Conservation (phyloP, 2,329 filamentous ascomycete species). For the Cylindrodendrum hubeiense region DNA sequence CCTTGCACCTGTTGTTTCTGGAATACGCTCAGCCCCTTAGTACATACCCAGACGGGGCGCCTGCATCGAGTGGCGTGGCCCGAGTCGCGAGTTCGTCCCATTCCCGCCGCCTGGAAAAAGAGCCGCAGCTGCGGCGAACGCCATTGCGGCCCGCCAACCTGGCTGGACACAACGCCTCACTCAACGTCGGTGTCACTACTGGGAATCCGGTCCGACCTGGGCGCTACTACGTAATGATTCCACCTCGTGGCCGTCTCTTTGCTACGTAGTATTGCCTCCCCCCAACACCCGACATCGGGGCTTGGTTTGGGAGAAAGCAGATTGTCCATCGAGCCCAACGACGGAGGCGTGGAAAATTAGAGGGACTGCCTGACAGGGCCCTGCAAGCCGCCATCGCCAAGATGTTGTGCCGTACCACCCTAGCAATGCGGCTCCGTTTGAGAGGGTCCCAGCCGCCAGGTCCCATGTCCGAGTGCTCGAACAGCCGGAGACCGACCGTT, state of each 20-base stretch:
- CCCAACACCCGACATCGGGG: conserved; percentile 7
- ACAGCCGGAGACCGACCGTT: conserved; percentile 32
- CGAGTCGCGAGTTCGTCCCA: conserved; percentile 28
- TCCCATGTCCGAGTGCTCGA: conserved; percentile 24
- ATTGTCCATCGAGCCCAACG: neutral
- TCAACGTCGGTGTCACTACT: neutral
- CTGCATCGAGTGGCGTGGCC: conserved; percentile 23
- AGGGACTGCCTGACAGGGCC: neutral
- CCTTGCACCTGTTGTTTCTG: conserved; percentile 31
- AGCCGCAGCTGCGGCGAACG: conserved; percentile 23
- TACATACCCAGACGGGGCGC: neutral
- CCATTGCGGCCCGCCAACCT: conserved; percentile 4
- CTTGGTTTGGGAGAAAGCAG: neutral
- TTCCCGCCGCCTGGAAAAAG: conserved; percentile 14
- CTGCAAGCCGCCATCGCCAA: conserved; percentile 22
- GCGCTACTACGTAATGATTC: conserved; percentile 6
- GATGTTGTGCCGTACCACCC: conserved; percentile 15
- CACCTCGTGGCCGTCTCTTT: neutral
- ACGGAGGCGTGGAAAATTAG: neutral
- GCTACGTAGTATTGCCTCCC: too few species aligned
- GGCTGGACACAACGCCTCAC: neutral
- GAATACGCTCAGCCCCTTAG: conserved; percentile 21
- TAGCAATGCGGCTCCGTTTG: conserved; percentile 25
- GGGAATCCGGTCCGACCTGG: neutral
- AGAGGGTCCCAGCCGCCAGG: conserved; percentile 16